A percentile compares a stretch with the other conserved stretches of the same genome.
Conservation (phyloP, 345 rosid species). For the Lepidium africanum region DNA sequence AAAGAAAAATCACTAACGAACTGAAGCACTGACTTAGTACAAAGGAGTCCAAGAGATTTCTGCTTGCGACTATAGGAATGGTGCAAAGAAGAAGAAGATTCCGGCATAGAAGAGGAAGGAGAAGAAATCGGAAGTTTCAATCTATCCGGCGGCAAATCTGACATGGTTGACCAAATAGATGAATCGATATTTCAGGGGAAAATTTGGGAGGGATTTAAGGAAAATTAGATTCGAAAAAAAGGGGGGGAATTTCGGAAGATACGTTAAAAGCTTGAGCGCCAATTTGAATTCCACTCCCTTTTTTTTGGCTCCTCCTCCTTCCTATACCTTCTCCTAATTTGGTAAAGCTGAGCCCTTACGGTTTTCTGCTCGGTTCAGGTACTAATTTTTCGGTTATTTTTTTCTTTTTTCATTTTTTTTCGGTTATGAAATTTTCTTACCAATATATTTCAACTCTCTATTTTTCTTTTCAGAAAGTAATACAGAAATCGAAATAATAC, state of each 20-base stretch:
- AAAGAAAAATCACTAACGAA: neutral
- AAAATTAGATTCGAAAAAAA: neutral
- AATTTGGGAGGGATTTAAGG: slow-evolving; percentile 6
- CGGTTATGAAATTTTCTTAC: neutral
- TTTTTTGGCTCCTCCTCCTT: slow-evolving; percentile 10
- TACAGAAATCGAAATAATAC: neutral
- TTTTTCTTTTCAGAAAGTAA: neutral
- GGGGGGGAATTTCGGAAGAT: slow-evolving; percentile 4
- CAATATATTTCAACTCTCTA: neutral
- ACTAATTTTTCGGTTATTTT: neutral
- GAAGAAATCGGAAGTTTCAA: slow-evolving; percentile 5
- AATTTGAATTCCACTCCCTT: slow-evolving; percentile 15
- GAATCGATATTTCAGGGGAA: neutral
- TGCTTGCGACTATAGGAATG: slow-evolving; percentile 68
- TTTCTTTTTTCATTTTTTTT: neutral
- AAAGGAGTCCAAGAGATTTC: slow-evolving; percentile 86
- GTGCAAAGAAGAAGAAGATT: slow-evolving; percentile 47
- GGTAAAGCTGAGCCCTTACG: slow-evolving; percentile 17
- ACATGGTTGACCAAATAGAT: slow-evolving; percentile 6
- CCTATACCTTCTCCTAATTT: neutral
- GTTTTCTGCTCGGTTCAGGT: slow-evolving; percentile 12
- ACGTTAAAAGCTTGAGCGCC: slow-evolving; percentile 23
- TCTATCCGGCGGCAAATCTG: slow-evolving; percentile 22
- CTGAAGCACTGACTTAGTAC: slow-evolving; percentile 51
- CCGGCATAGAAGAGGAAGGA: slow-evolving; percentile 30